Base-by-base conservation (phyloP, 163 green algal species). In the Chlamydomonas reinhardtii region DNA sequence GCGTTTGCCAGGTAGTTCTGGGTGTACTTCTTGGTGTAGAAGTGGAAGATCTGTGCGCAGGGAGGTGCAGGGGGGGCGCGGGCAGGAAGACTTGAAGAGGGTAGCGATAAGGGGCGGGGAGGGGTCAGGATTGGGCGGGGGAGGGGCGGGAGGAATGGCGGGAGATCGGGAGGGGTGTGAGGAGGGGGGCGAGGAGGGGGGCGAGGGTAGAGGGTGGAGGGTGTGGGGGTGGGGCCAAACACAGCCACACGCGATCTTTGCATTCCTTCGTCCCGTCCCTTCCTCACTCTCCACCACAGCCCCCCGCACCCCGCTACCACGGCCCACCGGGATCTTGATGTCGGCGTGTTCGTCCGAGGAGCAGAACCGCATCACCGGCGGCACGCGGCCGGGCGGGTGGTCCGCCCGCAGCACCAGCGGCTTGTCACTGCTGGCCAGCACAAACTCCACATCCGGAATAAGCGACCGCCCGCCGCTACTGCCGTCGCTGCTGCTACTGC, bases 21-120 rank as follows among this genome's bases (percentile, higher is more conserved):
- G 14, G 74, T 75, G 83, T 89, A 89, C 74, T 89, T 89, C 73
- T 89, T 89, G 52, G 83, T 89, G 74, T 89, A 89, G 74, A 89
- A 89, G 74, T 89, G 83, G 82, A 80, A 82, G 73, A 75, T 76
- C 71, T 82, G 82, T 2, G 43, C 4, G 43, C 22, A 24, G 31
- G 20, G 39, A 29, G 39, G 31, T 19, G 35, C 39, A n/a, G n/a
- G n/a, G n/a, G n/a, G n/a, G n/a, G n/a, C n/a, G n/a, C 24, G 64
- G 27, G 27, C 11, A n/a, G 37, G 34, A 15, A 9, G 61, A 66
- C n/a, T n/a, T n/a, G 61, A 5, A 12, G 11, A 31, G 65, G 65
- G 24, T 5, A 24, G 8, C 24, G 65, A 3, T 2, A 6, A n/a
- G 65, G 6, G n/a, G 29, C 14, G 4, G 29, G 65, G 4, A 2